These are phyloP conservation scores for Narthecium ossifragum DNA, from an alignment of 106 monocot species.

Conservation along the genomic window DNA sequence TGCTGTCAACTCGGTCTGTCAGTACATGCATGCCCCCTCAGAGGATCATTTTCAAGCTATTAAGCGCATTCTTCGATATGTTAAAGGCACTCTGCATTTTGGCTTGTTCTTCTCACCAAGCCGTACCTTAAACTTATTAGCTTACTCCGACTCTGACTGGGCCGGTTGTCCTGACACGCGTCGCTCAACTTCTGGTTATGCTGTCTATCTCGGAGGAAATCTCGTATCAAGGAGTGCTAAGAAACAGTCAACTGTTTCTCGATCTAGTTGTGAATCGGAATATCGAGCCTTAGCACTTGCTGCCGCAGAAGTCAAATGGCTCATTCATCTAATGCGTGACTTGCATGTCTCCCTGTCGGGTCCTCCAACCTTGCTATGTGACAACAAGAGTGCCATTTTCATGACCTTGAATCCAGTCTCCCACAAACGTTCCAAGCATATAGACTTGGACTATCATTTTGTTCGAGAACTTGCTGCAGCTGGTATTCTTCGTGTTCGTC, in stretches of 20 bases:
- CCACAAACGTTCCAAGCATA: neutral
- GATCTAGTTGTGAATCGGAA: neutral
- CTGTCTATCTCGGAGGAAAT: neutral
- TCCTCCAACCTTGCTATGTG: neutral
- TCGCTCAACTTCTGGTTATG: neutral
- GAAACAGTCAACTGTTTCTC: too few relatives aligned
- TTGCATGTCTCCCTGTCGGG: too few relatives aligned
- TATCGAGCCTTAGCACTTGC: neutral
- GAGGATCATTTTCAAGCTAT: neutral
- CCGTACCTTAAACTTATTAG: neutral
- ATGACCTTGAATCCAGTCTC: neutral
- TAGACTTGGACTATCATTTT: neutral
- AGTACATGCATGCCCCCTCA: neutral
- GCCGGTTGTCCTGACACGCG: neutral
- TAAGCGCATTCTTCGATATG: neutral
- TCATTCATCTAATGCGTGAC: neutral
- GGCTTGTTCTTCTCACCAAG: neutral
- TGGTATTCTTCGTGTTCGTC: too few relatives aligned
- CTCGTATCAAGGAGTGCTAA: too few relatives aligned
- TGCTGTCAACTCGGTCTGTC: neutral
- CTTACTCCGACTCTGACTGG: neutral
- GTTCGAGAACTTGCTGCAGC: too few relatives aligned
- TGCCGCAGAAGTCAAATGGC: neutral
- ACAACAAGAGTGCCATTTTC: neutral
- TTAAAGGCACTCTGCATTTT: neutral